phyloP scores from a whole-genome alignment of 2,329 filamentous ascomycete genomes.

The Arthroderma sp. region DNA sequence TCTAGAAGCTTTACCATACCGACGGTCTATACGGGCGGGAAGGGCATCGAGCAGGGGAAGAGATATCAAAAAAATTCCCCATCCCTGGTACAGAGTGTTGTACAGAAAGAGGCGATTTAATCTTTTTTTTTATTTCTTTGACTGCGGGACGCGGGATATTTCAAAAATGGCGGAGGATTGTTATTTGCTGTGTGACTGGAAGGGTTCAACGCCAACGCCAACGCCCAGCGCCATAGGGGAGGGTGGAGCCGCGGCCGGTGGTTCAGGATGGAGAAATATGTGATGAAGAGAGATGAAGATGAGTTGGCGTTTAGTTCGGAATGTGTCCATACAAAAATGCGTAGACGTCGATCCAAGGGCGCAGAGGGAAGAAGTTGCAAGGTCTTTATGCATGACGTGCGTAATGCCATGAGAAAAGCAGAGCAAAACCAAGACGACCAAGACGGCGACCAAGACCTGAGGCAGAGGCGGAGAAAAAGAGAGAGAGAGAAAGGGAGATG shows the following conservation, averaged over 20 bases:
- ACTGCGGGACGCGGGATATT: background rate
- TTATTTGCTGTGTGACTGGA: background rate
- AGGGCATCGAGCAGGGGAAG: background rate
- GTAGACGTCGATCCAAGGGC: too few relatives aligned
- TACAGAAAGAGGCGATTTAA: background rate
- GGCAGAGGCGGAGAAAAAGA: background rate
- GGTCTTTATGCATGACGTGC: too few relatives aligned
- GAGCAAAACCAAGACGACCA: too few relatives aligned
- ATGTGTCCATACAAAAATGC: too few relatives aligned
- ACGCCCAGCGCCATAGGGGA: background rate
- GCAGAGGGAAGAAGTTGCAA: too few relatives aligned
- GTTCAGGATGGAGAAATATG: background rate
- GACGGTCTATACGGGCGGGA: background rate
- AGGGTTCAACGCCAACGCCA: background rate
- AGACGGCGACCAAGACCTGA: too few relatives aligned
- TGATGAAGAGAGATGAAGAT: too few relatives aligned
- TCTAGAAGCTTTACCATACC: conserved; percentile 2
- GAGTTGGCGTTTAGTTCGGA: too few relatives aligned
- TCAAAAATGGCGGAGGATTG: background rate
- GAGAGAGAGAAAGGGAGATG: background rate
- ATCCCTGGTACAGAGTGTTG: background rate
- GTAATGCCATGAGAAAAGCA: too few relatives aligned
- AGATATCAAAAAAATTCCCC: background rate
- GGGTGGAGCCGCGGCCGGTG: background rate
- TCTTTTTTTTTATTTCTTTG: too few relatives aligned